Base-by-base conservation (phyloP, 768 basidiomycete species). In the Galerina sulciceps region DNA sequence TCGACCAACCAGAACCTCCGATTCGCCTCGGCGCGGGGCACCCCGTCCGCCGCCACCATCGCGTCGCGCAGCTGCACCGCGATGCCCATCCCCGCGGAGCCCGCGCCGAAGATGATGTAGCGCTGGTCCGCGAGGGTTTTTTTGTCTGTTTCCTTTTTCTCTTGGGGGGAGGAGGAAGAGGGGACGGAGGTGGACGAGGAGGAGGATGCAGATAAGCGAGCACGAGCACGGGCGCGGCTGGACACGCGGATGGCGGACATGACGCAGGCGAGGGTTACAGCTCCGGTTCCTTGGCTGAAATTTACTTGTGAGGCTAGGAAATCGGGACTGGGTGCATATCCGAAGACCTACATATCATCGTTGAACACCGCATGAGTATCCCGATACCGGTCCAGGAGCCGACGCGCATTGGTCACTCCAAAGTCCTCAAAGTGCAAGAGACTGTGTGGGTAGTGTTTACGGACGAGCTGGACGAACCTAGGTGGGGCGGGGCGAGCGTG, bases 371-470 rank as follows among this genome's bases (percentile, higher is more conserved):
- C 76, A 62, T 90, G 89, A 17, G 80, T 71, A 42, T 83, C 78
- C 9, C 80, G 77, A 71, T 90, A 93, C 38, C 76, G 74, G 41
- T 85, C 78, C 37, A 94, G 77, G 1, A 94, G 70, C 15, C 83
- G 73, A 58, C 89, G 84, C 0, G 93, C 92, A 61, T 94, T 93
- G 26, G 81, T 80, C 2, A 90, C 85, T 3, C 91, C 91, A 60
- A 93, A 93, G 65, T 94, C 92, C 68, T 95, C 93, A 55, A 94
- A 93, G 68, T 96, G 93, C 3, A 91, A 74, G 3, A 94, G 78
- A 67, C 81, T 77, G 22, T 80, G 75, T 0, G 89, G 88, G 61
- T 83, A 81, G 67, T 93, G 71, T 68, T 92, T 93, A 45, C 86
- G 81, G 6, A 93, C 85, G 10, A 93, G 78, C 62, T 88, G 87